Evolutionary conservation across 371 early-diverging fungal genomes (phyloP), one percentile per base, ranked within the genome.

Genomic region (Entomophthora muscae): DNA sequence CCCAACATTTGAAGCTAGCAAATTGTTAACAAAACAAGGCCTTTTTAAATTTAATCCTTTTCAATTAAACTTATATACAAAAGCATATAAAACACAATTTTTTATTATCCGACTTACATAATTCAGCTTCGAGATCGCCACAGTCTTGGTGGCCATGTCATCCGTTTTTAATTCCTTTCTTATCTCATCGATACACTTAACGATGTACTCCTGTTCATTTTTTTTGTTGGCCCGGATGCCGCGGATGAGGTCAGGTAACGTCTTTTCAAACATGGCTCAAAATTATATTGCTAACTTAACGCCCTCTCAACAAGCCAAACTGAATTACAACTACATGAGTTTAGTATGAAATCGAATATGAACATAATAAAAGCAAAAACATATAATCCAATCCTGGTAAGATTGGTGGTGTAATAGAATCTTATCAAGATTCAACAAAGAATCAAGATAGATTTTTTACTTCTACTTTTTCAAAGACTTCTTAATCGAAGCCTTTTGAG

Each of bases 1-100:
- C 98, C 97, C 26, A 92, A 79, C 93, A 95, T 94, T 77, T 95
- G 93, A 30, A 96, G 80, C 87, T 91, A 73, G n/a, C n/a, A n/a
- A n/a, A n/a, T n/a, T n/a, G n/a, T n/a, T n/a, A n/a, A n/a, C 21
- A 42, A 21, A 42, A 7, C 10, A 42, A 21, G 51, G 21, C 7
- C 7, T 5, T 10, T 10, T 42, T 10, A 42, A 42, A 42, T 10
- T 42, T 5, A 42, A 42, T 42, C 7, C 21, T 42, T 21, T 42
- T 21, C n/a, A n/a, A n/a, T n/a, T n/a, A n/a, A n/a, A n/a, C n/a
- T n/a, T n/a, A n/a, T n/a, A n/a, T n/a, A n/a, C n/a, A n/a, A n/a
- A n/a, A 42, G 51, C 51, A 42, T 5, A 42, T 42, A 42, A 42
- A 42, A 21, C 7, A 10, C 10, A 42, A 42, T 10, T 42, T 42